Percentiles rank a stretch among this genome's conserved stretches.
Evolutionary conservation across 345 rosid species (phyloP).

Genomic region (Populus pruinosa): DNA sequence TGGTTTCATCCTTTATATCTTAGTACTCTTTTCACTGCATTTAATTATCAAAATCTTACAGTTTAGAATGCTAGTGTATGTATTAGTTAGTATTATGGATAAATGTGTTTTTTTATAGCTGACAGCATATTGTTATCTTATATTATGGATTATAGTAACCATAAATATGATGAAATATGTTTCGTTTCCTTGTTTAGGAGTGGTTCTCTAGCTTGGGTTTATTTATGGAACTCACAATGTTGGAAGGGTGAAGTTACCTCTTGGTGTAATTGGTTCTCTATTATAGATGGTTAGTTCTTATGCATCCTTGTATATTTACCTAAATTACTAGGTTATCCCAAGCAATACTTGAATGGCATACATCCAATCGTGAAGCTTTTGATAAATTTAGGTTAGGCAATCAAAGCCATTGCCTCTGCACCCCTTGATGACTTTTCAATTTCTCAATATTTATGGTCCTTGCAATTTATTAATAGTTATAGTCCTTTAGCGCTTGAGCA

Average conservation of each 20-base stretch:
- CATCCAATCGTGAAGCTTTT: background rate
- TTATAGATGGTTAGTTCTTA: constrained; percentile 66
- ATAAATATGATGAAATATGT: background rate
- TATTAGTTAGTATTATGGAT: background rate
- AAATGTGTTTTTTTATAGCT: no score
- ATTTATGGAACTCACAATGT: constrained; percentile 84
- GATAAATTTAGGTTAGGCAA: background rate
- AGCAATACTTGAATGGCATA: background rate
- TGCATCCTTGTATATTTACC: constrained; percentile 1
- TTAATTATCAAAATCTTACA: background rate
- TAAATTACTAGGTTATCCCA: background rate
- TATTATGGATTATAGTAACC: background rate
- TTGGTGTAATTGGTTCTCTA: constrained; percentile 79
- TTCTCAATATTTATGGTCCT: background rate
- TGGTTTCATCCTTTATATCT: background rate
- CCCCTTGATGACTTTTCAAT: background rate
- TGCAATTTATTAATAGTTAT: no score
- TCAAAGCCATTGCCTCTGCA: background rate
- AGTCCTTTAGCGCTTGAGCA: no score
- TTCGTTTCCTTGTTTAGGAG: constrained; percentile 42
- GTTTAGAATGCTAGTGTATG: background rate
- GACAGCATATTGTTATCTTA: no score
- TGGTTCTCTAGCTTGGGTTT: constrained; percentile 89
- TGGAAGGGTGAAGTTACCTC: constrained; percentile 77
- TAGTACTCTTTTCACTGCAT: background rate